Percentiles rank a stretch among this genome's conserved stretches.
These are phyloP conservation scores for Anthostomella pinea DNA, from an alignment of 2,329 filamentous ascomycete genomes.

Conservation along the genomic window DNA sequence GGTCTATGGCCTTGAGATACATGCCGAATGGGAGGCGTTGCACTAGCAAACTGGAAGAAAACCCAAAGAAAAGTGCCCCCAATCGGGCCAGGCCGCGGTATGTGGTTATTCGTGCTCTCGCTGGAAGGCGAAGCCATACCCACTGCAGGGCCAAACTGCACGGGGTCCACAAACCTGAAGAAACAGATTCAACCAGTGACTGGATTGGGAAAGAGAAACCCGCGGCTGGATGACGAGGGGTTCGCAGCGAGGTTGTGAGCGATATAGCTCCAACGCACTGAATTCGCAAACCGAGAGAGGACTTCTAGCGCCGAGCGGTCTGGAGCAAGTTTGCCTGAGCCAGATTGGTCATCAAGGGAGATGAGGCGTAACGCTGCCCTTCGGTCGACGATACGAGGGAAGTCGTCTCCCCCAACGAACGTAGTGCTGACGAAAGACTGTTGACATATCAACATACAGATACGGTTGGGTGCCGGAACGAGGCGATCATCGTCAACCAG, in stretches of 20 bases:
- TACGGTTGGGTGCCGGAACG: too few relatives aligned
- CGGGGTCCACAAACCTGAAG: too few relatives aligned
- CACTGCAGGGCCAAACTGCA: slow-evolving; percentile 3
- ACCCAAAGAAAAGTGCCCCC: slow-evolving; percentile 11
- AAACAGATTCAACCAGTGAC: too few relatives aligned
- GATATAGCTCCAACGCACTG: slow-evolving; percentile 8
- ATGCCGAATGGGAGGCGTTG: slow-evolving; percentile 20
- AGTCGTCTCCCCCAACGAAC: slow-evolving; percentile 2
- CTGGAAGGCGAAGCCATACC: slow-evolving; percentile 6
- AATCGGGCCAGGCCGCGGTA: slow-evolving; percentile 7
- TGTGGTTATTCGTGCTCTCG: slow-evolving; percentile 3
- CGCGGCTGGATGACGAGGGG: neutral
- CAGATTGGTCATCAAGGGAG: slow-evolving; percentile 3
- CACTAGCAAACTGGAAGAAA: slow-evolving; percentile 10
- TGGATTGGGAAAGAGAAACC: slow-evolving; percentile 1
- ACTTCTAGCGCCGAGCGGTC: slow-evolving; percentile 6
- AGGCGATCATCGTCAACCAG: too few relatives aligned
- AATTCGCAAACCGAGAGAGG: slow-evolving; percentile 9
- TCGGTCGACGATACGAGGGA: slow-evolving; percentile 2
- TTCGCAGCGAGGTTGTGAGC: slow-evolving; percentile 6
- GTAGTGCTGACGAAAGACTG: slow-evolving; percentile 3
- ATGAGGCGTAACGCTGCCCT: slow-evolving; percentile 1
- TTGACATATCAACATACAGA: too few relatives aligned
- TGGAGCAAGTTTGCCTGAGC: slow-evolving; percentile 2
- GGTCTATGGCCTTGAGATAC: slow-evolving; percentile 12